Conservation (phyloP, 345 rosid genomes). For the Cochlearia excelsa region DNA sequence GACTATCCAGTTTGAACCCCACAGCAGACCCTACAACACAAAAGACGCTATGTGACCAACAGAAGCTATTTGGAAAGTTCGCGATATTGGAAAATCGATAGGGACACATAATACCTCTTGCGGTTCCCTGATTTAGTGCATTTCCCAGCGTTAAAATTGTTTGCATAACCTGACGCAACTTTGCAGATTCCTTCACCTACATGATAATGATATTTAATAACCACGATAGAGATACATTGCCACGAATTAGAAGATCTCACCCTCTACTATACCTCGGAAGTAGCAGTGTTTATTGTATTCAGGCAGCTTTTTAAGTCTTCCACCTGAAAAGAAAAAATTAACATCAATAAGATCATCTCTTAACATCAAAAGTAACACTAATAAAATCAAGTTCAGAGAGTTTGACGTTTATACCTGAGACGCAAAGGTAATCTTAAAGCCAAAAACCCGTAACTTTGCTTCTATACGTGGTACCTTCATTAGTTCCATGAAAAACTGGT, state of each 20-base stretch:
- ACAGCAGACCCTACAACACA: slow-evolving; percentile 78
- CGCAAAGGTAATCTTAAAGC: slow-evolving; percentile 82
- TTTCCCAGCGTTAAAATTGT: slow-evolving; percentile 93
- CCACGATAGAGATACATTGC: slow-evolving; percentile 22
- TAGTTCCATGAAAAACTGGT: slow-evolving; percentile 88
- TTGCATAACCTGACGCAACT: slow-evolving; percentile 97
- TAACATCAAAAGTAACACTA: slow-evolving; percentile 7
- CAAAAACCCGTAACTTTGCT: slow-evolving; percentile 93
- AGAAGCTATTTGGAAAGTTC: neutral
- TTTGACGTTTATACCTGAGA: slow-evolving; percentile 58
- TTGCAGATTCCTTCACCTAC: slow-evolving; percentile 87
- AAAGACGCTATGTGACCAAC: slow-evolving; percentile 23
- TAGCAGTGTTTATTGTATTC: slow-evolving; percentile 61
- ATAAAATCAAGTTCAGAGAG: slow-evolving; percentile 16
- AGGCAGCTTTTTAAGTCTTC: slow-evolving; percentile 72
- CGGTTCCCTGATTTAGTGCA: slow-evolving; percentile 98
- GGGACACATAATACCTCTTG: slow-evolving; percentile 56
- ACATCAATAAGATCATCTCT: slow-evolving; percentile 14
- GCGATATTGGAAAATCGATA: slow-evolving; percentile 2
- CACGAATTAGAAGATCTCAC: slow-evolving; percentile 3
- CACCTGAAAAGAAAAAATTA: slow-evolving; percentile 48
- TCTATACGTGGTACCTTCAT: slow-evolving; percentile 98
- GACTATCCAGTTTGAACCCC: slow-evolving; percentile 97
- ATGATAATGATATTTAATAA: slow-evolving; percentile 20
- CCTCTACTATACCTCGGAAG: slow-evolving; percentile 65